A percentile compares a stretch with the other conserved stretches of the same genome.
phyloP scores from a whole-genome alignment of 768 basidiomycete genomes.

The Ramaria sp. region DNA sequence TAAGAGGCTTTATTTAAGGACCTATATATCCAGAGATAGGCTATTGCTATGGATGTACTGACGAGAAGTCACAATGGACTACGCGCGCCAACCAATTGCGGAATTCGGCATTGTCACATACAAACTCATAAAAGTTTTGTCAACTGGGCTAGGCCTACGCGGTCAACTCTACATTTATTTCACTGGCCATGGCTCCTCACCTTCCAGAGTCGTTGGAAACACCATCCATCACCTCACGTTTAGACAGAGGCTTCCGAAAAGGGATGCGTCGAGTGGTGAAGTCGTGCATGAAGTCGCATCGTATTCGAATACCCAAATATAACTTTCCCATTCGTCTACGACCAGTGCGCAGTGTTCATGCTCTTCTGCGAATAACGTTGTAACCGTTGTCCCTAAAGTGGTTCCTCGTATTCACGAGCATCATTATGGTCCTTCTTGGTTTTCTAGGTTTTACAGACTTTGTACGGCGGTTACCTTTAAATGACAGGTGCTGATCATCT shows the following conservation, averaged over 20 bases:
- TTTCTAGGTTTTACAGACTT: slow-evolving; percentile 72
- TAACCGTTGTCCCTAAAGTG: slow-evolving; percentile 36
- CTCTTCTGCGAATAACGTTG: neutral
- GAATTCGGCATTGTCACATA: neutral
- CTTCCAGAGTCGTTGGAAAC: neutral
- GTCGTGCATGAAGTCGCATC: slow-evolving; percentile 63
- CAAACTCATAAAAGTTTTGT: no score
- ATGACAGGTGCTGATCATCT: slow-evolving; percentile 34
- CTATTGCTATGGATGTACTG: no score
- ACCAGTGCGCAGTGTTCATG: slow-evolving; percentile 34
- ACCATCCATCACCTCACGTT: neutral
- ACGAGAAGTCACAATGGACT: no score
- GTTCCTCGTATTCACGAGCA: slow-evolving; percentile 63
- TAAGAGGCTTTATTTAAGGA: no score
- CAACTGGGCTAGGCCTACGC: neutral
- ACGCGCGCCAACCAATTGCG: no score
- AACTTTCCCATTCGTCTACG: slow-evolving; percentile 63
- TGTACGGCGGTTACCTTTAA: slow-evolving; percentile 50
- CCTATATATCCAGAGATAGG: neutral
- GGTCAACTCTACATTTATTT: neutral
- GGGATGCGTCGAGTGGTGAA: slow-evolving; percentile 26
- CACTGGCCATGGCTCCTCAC: neutral
- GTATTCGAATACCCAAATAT: slow-evolving; percentile 50
- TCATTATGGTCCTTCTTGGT: slow-evolving; percentile 60
- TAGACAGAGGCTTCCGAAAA: neutral